A percentile compares a stretch with the other conserved stretches of the same genome.
These are phyloP conservation scores for Mortierella sp. DNA, from an alignment of 371 early-diverging fungal genomes.

Conservation along the genomic window DNA sequence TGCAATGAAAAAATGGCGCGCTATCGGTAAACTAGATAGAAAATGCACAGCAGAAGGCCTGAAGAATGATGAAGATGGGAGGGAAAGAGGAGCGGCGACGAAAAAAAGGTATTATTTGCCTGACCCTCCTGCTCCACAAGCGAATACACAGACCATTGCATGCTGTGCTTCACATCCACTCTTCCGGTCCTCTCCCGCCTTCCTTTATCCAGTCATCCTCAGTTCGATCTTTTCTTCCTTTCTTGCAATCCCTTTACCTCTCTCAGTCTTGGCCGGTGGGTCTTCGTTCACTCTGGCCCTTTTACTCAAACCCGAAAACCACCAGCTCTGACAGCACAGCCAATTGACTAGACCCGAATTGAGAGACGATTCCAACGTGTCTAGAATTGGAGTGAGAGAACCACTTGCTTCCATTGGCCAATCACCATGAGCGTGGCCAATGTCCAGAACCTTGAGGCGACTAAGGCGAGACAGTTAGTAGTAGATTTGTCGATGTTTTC, in stretches of 20 bases:
- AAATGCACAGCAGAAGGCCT: too few relatives aligned
- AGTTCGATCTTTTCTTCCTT: background rate
- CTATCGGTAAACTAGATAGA: too few relatives aligned
- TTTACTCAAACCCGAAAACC: background rate
- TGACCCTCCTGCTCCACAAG: too few relatives aligned
- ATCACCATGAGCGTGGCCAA: background rate
- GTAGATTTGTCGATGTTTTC: background rate
- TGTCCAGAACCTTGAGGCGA: background rate
- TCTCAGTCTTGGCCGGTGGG: background rate
- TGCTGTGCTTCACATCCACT: background rate
- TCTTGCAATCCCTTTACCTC: background rate
- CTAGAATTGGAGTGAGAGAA: background rate
- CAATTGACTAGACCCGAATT: background rate
- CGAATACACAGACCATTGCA: too few relatives aligned
- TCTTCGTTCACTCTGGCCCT: background rate
- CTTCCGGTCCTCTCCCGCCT: background rate
- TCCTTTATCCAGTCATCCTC: background rate
- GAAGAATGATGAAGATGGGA: too few relatives aligned
- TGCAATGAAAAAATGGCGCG: too few relatives aligned
- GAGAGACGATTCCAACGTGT: background rate
- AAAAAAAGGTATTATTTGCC: too few relatives aligned
- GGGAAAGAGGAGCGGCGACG: too few relatives aligned
- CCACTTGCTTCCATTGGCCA: background rate
- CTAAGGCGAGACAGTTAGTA: background rate
- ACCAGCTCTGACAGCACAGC: background rate